Base-by-base conservation (phyloP, 495 filamentous ascomycete species). In the Penicillium longicatenatum region DNA sequence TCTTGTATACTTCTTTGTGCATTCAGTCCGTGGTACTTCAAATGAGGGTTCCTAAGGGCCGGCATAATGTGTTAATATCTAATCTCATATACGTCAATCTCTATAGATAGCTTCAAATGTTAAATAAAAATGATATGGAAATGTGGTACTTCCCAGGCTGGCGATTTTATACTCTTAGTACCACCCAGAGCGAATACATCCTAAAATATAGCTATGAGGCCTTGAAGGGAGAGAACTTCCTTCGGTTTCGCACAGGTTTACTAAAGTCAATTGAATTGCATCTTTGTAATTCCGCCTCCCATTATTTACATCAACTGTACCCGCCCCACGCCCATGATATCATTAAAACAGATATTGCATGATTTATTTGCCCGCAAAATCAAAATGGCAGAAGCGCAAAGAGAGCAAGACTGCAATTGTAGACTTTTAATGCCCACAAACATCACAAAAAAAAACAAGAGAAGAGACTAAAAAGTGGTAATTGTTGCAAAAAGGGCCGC, bases 271-370 rank as follows among this genome's bases (percentile, higher is more conserved):
- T 43, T 54, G 45, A 54, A 50, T 54, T 49, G 51, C 19, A 61
- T 59, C 26, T 55, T 65, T 53, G 47, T 33, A 43, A 58, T 62
- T 46, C 45, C 54, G 62, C 58, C 55, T 52, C 56, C 55, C 54
- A 63, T 64, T 74, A 77, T 74, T 71, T 77, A 74, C 71, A 75
- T 72, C 70, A 66, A 71, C 67, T 67, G 51, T 55, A 64, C 63
- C 64, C 62, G 61, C 48, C 59, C 65, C 60, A 52, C 60, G 58
- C 63, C 64, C 61, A 67, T 66, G 55, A 60, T 69, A 61, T 65
- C 54, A 69, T 69, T 65, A 68, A 62, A 62, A 62, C 51, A 64
- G 58, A 61, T 55, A 62, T 52, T 55, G 56, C 57, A 60, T 61
- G 65, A 61, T 60, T 62, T 64, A 58, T 51, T 60, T 64, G 54